These are phyloP conservation scores for Albugo laibachii DNA, from an alignment of 352 stramenopile genomes.

Conservation along the genomic window DNA sequence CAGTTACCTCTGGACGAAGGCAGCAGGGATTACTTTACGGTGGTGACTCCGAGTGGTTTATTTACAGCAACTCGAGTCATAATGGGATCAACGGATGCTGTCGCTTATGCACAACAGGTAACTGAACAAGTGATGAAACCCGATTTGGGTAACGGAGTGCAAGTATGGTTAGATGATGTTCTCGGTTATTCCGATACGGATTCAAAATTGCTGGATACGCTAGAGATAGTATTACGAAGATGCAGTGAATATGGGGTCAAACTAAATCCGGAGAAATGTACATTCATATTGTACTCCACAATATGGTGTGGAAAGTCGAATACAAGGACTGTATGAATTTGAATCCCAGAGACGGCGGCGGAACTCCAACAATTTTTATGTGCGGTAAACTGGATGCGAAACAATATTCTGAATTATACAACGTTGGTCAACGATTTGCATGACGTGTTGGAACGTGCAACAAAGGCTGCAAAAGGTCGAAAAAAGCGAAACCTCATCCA, in stretches of 20 bases:
- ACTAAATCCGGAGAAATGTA: neutral
- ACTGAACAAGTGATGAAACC: neutral
- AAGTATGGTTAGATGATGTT: constrained; percentile 1
- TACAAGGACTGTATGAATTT: constrained; percentile 3
- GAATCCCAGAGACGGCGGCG: neutral
- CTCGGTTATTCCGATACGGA: neutral
- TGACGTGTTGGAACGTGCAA: constrained; percentile 5
- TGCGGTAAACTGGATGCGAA: constrained; percentile 16
- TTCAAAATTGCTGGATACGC: neutral
- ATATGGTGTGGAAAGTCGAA: neutral
- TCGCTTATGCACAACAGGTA: constrained; percentile 3
- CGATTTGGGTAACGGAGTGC: neutral
- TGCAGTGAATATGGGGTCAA: constrained; percentile 2
- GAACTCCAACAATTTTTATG: constrained; percentile 16
- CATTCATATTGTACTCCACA: neutral
- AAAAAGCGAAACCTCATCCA: constrained; percentile 9
- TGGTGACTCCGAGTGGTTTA: constrained; percentile 7
- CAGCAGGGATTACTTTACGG: constrained; percentile 7
- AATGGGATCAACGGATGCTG: constrained; percentile 8
- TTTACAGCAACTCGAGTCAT: constrained; percentile 7
- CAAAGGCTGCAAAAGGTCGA: neutral
- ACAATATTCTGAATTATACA: constrained; percentile 11
- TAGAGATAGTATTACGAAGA: neutral
- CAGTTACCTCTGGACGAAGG: constrained; percentile 5
- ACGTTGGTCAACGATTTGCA: constrained; percentile 6